Percentiles rank a stretch among this genome's conserved stretches.
phyloP scores from a whole-genome alignment of 768 basidiomycete species.

The Mycena latifolia region DNA sequence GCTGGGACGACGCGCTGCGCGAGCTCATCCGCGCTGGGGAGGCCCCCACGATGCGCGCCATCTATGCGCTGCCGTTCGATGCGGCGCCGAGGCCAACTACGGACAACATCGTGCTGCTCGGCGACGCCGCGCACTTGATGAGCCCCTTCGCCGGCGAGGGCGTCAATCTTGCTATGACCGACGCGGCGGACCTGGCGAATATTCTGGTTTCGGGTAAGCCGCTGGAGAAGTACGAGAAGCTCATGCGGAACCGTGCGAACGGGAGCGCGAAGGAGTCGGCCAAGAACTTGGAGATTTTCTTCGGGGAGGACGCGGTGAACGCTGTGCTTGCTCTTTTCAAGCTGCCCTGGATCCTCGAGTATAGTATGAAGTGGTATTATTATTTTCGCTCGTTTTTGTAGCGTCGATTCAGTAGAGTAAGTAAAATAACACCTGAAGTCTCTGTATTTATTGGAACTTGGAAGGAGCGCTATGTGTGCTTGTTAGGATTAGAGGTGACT shows the following conservation, averaged over 20 bases:
- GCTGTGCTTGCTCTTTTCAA: conserved; percentile 13
- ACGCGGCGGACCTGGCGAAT: conserved; percentile 37
- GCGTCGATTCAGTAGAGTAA: no score
- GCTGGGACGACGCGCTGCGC: no score
- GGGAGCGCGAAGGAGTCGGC: conserved; percentile 20
- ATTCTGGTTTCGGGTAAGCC: conserved; percentile 16
- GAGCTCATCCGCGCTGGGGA: conserved; percentile 25
- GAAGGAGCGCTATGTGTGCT: no score
- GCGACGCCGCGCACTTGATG: conserved; percentile 56
- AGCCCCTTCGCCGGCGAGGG: conserved; percentile 52
- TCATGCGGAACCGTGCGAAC: conserved; percentile 26
- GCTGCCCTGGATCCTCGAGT: neutral
- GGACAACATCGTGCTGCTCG: conserved; percentile 34
- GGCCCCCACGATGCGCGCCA: conserved; percentile 15
- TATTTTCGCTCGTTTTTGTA: neutral
- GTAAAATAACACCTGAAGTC: no score
- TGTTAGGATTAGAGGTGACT: no score
- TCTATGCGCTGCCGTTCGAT: no score
- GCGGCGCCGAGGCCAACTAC: conserved; percentile 2
- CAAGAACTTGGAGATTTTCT: conserved; percentile 20
- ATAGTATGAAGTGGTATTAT: neutral
- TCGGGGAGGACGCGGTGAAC: conserved; percentile 19
- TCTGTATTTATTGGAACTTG: no score
- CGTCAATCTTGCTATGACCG: conserved; percentile 31
- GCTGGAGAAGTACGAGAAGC: conserved; percentile 27